phyloP scores from a whole-genome alignment of 2,329 filamentous ascomycete genomes.

The Verticillium klebahnii region DNA sequence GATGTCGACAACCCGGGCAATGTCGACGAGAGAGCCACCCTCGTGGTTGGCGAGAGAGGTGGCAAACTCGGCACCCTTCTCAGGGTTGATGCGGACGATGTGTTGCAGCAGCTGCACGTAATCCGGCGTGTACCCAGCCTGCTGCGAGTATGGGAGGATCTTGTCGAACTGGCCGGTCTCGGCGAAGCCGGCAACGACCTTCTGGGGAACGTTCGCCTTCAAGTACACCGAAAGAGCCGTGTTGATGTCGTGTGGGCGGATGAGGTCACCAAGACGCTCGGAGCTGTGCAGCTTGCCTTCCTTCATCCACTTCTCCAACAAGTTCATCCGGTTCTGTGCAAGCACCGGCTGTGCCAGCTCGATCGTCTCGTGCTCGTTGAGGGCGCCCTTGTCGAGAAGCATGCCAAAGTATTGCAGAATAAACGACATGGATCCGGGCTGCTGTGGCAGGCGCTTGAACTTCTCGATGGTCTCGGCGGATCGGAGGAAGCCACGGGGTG shows the following conservation, averaged over 20 bases:
- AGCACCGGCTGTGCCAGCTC: constrained; percentile 92
- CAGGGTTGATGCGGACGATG: constrained; percentile 84
- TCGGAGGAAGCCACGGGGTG: constrained; percentile 89
- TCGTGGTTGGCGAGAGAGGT: constrained; percentile 88
- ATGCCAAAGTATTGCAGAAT: constrained; percentile 98
- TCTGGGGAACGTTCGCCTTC: constrained; percentile 84
- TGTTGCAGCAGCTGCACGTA: constrained; percentile 90
- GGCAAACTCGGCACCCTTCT: constrained; percentile 93
- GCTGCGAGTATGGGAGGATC: constrained; percentile 85
- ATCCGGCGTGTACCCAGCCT: constrained; percentile 88
- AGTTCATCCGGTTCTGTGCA: constrained; percentile 87
- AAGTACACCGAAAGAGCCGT: constrained; percentile 87
- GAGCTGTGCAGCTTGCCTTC: constrained; percentile 96
- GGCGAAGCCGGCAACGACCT: constrained; percentile 91
- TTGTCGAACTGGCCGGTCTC: constrained; percentile 97
- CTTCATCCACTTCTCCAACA: constrained; percentile 96
- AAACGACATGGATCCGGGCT: constrained; percentile 82
- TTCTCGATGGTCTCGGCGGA: constrained; percentile 93
- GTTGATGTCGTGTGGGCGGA: constrained; percentile 82
- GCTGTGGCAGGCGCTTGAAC: constrained; percentile 81
- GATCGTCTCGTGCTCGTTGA: constrained; percentile 91
- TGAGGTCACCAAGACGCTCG: constrained; percentile 91
- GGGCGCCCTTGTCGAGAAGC: constrained; percentile 86
- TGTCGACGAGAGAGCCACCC: constrained; percentile 79
- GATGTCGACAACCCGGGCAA: constrained; percentile 93